These are phyloP conservation scores for Arachnomyces sp. DNA, from an alignment of 2,329 filamentous ascomycete genomes.

Conservation along the genomic window DNA sequence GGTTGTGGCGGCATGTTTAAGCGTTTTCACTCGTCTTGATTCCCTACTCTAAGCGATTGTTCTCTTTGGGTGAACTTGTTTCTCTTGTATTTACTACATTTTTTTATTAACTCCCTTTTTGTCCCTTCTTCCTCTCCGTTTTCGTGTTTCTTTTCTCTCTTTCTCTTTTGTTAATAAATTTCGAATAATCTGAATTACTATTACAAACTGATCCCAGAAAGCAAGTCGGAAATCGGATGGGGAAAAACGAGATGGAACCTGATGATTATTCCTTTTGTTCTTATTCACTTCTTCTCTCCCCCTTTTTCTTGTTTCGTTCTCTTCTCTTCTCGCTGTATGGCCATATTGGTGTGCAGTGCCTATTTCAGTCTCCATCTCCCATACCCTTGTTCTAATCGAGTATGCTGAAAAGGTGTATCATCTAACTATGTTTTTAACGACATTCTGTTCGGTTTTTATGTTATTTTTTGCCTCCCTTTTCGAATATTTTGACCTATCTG, in stretches of 20 bases:
- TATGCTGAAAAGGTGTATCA: too few relatives aligned
- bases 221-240: background rate
- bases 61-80: constrained; percentile 3
- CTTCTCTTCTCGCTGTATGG: background rate
- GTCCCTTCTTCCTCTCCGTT: background rate
- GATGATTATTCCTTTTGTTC: background rate
- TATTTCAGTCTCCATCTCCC: too few relatives aligned
- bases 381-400: too few relatives aligned
- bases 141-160: constrained; percentile 4
- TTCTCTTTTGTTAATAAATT: constrained; percentile 3
- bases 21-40: constrained; percentile 94
- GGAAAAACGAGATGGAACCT: background rate
- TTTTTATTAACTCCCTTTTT: constrained; percentile 6
- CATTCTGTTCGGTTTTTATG: too few relatives aligned
- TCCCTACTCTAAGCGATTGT: constrained; percentile 63
- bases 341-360: too few relatives aligned
- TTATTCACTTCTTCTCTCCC: constrained; percentile 13
- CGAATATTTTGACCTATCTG: too few relatives aligned
- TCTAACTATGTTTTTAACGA: too few relatives aligned
- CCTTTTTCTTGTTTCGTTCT: constrained; percentile 13
- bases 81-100: background rate
- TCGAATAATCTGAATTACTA: background rate
- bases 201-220: too few relatives aligned
- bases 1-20: constrained; percentile 88
- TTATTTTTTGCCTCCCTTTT: too few relatives aligned